phyloP scores from a whole-genome alignment of 371 early-diverging fungal genomes.

The Phascolomyces articulosus region DNA sequence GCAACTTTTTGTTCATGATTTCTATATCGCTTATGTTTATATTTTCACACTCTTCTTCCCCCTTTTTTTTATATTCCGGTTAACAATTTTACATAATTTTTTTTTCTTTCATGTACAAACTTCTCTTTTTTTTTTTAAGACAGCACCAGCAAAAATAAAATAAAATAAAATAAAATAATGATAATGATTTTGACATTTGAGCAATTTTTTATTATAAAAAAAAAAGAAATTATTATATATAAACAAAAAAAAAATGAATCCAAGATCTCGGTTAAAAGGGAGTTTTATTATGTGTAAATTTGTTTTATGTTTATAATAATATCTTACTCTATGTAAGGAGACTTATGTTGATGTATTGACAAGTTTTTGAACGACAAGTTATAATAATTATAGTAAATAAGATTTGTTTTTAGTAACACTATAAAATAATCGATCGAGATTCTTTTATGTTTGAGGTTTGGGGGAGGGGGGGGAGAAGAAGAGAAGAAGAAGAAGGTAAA shows the following conservation, averaged over 20 bases:
- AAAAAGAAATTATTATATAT: not conserved
- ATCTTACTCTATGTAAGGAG: constrained; percentile 1
- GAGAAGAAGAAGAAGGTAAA: not conserved
- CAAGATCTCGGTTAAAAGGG: not conserved
- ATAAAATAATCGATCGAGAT: not conserved
- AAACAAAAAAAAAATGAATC: not conserved
- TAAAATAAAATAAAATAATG: not conserved
- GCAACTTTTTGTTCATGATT: not conserved
- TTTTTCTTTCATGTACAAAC: not conserved
- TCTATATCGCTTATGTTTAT: not conserved
- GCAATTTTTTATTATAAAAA: not conserved
- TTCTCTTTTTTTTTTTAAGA: not conserved
- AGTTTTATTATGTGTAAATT: not conserved
- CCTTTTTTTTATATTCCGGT: not conserved
- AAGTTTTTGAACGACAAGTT: too few species aligned
- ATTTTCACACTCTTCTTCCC: not conserved
- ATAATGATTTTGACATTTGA: not conserved
- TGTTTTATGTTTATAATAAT: too few species aligned
- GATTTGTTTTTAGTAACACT: too few species aligned
- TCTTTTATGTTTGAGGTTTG: not conserved
- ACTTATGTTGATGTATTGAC: too few species aligned
- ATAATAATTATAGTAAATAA: too few species aligned
- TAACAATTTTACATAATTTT: not conserved
- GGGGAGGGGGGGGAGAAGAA: not conserved
- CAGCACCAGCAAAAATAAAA: not conserved